Percentiles rank a stretch among this genome's conserved stretches.
phyloP scores from a whole-genome alignment of 805 yeast genomes.

The Candida ovalis region DNA sequence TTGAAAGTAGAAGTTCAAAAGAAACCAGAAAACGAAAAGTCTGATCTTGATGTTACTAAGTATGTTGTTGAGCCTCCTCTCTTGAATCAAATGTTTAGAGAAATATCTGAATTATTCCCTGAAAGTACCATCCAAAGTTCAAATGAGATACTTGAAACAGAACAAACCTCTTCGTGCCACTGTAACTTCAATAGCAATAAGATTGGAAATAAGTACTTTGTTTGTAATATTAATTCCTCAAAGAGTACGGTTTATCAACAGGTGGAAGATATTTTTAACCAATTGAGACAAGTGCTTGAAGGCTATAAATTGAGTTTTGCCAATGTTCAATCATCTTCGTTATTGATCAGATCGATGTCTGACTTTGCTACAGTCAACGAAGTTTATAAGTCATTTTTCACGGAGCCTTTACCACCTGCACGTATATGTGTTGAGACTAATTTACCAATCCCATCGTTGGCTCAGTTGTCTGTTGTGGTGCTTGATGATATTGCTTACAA shows the following conservation, averaged over 20 bases:
- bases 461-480: conserved; percentile 62
- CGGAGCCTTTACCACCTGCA: conserved; percentile 74
- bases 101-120: conserved; percentile 9
- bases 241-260: conserved; percentile 39
- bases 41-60: conserved; percentile 12
- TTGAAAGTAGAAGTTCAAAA: conserved; percentile 47
- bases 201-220: conserved; percentile 32
- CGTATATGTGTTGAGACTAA: conserved; percentile 75
- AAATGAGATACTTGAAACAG: neutral
- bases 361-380: conserved; percentile 59
- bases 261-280: conserved; percentile 44
- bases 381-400: conserved; percentile 55
- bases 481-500: conserved; percentile 37
- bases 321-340: conserved; percentile 55
- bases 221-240: conserved; percentile 41
- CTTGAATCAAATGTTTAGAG: conserved; percentile 38
- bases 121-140: neutral
- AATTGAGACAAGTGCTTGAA: conserved; percentile 35
- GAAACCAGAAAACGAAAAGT: conserved; percentile 14
- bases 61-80: conserved; percentile 34
- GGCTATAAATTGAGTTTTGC: conserved; percentile 33
- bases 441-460: conserved; percentile 33
- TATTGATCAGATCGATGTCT: conserved; percentile 61
- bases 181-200: conserved; percentile 15
- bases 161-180: neutral